phyloP scores from a whole-genome alignment of 768 basidiomycete genomes.

The Pholiota microspora region DNA sequence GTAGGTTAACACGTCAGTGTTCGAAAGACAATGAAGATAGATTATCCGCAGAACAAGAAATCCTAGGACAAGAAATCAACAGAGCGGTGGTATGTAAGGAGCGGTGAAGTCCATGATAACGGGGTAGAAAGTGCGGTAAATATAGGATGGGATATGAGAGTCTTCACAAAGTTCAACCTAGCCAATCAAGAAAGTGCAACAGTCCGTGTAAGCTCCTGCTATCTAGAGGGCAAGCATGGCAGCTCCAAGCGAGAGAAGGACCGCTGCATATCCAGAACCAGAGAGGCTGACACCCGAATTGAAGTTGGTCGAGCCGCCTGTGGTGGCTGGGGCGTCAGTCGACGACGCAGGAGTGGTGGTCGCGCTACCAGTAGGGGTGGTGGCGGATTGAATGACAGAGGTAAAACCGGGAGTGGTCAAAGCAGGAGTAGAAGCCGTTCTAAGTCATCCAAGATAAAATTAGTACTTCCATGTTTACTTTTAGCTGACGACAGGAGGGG shows the following conservation, averaged over 20 bases:
- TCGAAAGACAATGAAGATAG: not conserved
- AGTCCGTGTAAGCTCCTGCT: not conserved
- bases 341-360: constrained; percentile 13
- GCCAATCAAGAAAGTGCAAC: not conserved
- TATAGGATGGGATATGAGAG: not conserved
- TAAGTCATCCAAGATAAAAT: not conserved
- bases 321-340: constrained; percentile 10
- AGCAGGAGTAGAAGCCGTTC: not conserved
- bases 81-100: not conserved
- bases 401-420: constrained; percentile 1
- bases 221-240: constrained; percentile 41
- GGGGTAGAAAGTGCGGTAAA: not conserved
- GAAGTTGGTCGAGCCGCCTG: constrained; percentile 27
- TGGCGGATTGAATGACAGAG: constrained; percentile 6
- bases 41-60: not conserved
- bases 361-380: constrained; percentile 7
- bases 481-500: not conserved
- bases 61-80: not conserved
- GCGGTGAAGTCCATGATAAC: not conserved
- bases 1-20: not conserved
- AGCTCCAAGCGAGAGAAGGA: constrained; percentile 47
- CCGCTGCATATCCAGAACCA: constrained; percentile 24
- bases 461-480: not conserved
- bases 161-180: not conserved
- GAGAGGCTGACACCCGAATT: constrained; percentile 29